Percentiles rank a stretch among this genome's conserved stretches.
These are phyloP conservation scores for Arabidopsis lyrata DNA, from an alignment of 441 rosid species.

Conservation along the genomic window DNA sequence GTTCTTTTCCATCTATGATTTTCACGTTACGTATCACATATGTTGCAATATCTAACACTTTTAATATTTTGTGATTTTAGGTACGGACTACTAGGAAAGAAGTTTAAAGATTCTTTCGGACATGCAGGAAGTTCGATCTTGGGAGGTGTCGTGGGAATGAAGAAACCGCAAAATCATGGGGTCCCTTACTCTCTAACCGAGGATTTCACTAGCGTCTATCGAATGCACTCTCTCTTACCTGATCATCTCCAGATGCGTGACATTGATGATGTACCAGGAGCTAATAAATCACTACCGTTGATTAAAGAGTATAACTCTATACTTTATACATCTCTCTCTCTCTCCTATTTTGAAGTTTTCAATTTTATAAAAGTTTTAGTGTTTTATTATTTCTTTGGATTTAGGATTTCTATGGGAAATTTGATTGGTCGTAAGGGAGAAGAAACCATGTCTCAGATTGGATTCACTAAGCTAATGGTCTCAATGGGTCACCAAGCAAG, in stretches of 20 bases:
- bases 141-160: constrained; percentile 69
- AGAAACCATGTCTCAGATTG: constrained; percentile 50
- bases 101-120: constrained; percentile 72
- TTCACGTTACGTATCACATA: background rate
- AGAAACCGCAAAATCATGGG: constrained; percentile 68
- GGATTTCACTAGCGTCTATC: constrained; percentile 77
- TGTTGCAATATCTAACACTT: background rate
- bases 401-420: constrained; percentile 55
- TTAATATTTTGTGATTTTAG: constrained; percentile 29
- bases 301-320: constrained; percentile 28
- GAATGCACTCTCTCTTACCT: constrained; percentile 79
- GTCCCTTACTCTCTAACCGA: constrained; percentile 81
- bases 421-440: constrained; percentile 65
- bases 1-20: background rate
- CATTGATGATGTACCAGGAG: constrained; percentile 40
- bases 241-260: constrained; percentile 60
- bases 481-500: constrained; percentile 87
- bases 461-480: constrained; percentile 59
- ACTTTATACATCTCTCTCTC: background rate
- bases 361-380: background rate
- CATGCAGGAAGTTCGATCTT: constrained; percentile 57
- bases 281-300: constrained; percentile 56
- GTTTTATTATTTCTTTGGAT: background rate
- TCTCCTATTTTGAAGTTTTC: background rate
- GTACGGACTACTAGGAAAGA: constrained; percentile 80